Conservation (phyloP, 148 eudicot genomes). For the Rhododendron henanense region DNA sequence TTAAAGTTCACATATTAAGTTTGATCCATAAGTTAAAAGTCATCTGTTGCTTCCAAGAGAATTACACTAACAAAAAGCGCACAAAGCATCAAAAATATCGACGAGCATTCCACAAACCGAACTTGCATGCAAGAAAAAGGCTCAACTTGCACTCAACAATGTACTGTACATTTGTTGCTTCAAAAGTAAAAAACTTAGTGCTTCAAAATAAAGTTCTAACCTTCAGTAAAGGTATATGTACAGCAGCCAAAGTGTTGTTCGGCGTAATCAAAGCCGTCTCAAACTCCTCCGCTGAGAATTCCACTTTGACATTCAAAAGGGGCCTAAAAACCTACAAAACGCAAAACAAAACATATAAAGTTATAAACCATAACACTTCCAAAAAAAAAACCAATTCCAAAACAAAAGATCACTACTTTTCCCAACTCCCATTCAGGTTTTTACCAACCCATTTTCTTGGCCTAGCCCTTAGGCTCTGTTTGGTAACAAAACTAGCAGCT, state of each 20-base stretch:
- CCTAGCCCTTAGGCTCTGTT: background rate
- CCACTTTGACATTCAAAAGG: slow-evolving; percentile 70
- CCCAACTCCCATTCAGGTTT: slow-evolving; percentile 45
- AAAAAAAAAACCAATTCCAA: slow-evolving; percentile 2
- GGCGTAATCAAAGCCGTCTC: slow-evolving; percentile 88
- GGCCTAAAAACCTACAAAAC: slow-evolving; percentile 73
- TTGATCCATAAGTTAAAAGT: background rate
- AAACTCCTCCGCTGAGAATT: slow-evolving; percentile 90
- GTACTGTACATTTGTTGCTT: background rate
- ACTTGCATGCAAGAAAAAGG: background rate
- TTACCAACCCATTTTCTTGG: background rate
- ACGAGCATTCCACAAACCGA: background rate
- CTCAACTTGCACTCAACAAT: background rate
- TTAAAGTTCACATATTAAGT: background rate
- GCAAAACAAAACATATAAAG: slow-evolving; percentile 23
- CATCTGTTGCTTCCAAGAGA: background rate
- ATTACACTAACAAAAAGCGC: background rate
- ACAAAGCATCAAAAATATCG: background rate
- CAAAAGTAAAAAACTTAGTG: background rate
- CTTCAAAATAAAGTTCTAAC: slow-evolving; percentile 37
- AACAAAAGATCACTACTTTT: slow-evolving; percentile 3
- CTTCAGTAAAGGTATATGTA: slow-evolving; percentile 93
- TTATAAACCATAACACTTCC: slow-evolving; percentile 13
- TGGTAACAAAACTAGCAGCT: background rate
- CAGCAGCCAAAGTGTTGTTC: slow-evolving; percentile 66